Evolutionary conservation across 2,329 filamentous ascomycete genomes (phyloP), one percentile per base, ranked within the genome.

Genomic region (Alternaria sp.): DNA sequence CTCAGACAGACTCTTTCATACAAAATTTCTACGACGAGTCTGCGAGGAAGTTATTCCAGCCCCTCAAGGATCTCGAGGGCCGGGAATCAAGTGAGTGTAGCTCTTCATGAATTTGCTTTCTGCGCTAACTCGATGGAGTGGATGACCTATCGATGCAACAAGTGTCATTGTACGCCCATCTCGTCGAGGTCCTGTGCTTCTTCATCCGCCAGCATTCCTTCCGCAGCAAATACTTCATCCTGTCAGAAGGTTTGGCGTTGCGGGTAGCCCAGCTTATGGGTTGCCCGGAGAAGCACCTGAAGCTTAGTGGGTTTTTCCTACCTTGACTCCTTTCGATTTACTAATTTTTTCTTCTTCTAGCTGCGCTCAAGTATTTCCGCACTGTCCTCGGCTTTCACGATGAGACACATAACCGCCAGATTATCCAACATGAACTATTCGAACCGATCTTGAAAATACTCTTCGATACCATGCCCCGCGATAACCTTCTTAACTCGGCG

Each of bases 171-270:
- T 96, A 93, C 77, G 89, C 88, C 21, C 95, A 97, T 75, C 82
- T 99, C 50, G 90, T 97, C 54, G 95, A 99, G 74, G 91, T 97
- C 28, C 84, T 98, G 50, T 93, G 91, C 74, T 98, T 96, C 80
- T 97, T 97, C 76, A 88, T 97, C 64, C 88, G 93, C 39, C 91
- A 96, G 72, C 94, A 98, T 78, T 86, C 90, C 39, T 88, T 91
- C 70, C 88, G 92, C 68, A 93, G 90, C 80, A 95, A 96, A 77
- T 91, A 88, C 71, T 97, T 97, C 72, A 90, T 98, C 26, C 82
- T 96, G 62, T 86, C 86, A 10, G 87, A 97, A 77, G 88, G 90
- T 56, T 83, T 98, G 42, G 88, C 90, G 7, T 85, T 88, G 61
- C 87, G 93, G 39, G 89, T 97, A 60, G 88, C 89, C 48, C 92